phyloP scores from a whole-genome alignment of 148 eudicot genomes.

The Talinum fruticosum region DNA sequence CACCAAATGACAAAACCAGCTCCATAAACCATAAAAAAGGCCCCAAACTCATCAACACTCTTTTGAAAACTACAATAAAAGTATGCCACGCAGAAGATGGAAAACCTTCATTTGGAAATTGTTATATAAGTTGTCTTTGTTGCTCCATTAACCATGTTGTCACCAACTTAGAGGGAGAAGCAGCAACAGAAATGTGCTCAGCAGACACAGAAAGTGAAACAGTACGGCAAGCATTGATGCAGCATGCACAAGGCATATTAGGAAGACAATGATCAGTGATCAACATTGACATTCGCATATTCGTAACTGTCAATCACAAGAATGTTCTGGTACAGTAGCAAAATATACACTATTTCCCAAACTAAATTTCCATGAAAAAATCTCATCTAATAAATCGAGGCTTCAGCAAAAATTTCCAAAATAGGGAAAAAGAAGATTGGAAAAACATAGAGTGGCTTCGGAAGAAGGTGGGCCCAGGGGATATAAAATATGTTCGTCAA shows the following conservation, averaged over 20 bases:
- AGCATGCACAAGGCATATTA: slow-evolving; percentile 3
- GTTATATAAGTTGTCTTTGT: not conserved
- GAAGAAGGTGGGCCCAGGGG: not conserved
- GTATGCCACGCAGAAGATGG: not conserved
- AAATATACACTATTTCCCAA: not conserved
- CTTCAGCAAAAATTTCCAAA: not conserved
- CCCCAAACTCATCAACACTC: not conserved
- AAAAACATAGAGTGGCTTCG: not conserved
- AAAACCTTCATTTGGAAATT: not conserved
- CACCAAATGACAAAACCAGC: not conserved
- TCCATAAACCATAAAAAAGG: not conserved
- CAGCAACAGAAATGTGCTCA: not conserved
- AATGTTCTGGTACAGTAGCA: not conserved
- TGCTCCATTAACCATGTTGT: not conserved
- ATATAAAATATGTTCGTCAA: not conserved
- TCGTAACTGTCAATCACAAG: not conserved
- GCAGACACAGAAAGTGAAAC: not conserved
- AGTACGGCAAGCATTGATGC: not conserved
- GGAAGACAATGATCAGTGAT: slow-evolving; percentile 1
- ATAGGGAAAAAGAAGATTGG: not conserved
- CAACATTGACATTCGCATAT: not conserved
- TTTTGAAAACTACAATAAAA: not conserved
- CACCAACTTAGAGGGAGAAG: not conserved
- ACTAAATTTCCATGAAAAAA: too few species aligned
- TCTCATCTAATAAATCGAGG: not conserved